Evolutionary conservation across 345 rosid genomes (phyloP).

Genomic region (Hibiscus tridactylites): DNA sequence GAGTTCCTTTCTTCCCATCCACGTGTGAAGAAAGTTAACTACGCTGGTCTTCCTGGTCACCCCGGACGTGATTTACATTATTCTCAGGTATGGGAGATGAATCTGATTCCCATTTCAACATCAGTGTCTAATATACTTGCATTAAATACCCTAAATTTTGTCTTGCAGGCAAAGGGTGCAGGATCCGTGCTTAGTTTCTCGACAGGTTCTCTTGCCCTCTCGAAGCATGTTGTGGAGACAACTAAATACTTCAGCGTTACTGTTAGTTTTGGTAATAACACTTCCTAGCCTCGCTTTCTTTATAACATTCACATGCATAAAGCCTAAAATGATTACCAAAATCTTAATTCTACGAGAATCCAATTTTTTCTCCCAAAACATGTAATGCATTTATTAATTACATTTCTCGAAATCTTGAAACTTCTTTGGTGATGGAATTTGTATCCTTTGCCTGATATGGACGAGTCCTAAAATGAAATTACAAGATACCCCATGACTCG

Average conservation of each 20-base stretch:
- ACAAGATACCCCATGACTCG: not conserved
- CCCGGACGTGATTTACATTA: conserved; percentile 81
- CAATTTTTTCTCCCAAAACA: too few species aligned
- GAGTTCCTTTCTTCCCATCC: conserved; percentile 78
- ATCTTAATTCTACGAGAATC: not conserved
- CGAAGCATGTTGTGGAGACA: conserved; percentile 79
- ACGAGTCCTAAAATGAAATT: not conserved
- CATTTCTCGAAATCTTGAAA: not conserved
- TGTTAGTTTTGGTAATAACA: conserved; percentile 85
- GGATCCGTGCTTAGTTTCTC: conserved; percentile 90
- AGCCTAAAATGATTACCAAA: not conserved
- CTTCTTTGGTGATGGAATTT: not conserved
- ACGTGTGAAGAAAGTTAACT: conserved; percentile 69
- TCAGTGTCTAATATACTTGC: not conserved
- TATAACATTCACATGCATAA: not conserved
- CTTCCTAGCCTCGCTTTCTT: conserved; percentile 3
- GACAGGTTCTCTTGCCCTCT: conserved; percentile 82
- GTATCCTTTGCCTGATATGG: not conserved
- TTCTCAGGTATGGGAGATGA: conserved; percentile 52
- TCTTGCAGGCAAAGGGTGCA: conserved; percentile 82
- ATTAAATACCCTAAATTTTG: not conserved
- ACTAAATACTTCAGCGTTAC: conserved; percentile 91
- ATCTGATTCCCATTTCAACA: not conserved
- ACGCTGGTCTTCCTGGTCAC: conserved; percentile 82
- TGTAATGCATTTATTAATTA: not conserved